These are phyloP conservation scores for Xylaria sp. DNA, from an alignment of 2,329 filamentous ascomycete genomes.

Conservation along the genomic window DNA sequence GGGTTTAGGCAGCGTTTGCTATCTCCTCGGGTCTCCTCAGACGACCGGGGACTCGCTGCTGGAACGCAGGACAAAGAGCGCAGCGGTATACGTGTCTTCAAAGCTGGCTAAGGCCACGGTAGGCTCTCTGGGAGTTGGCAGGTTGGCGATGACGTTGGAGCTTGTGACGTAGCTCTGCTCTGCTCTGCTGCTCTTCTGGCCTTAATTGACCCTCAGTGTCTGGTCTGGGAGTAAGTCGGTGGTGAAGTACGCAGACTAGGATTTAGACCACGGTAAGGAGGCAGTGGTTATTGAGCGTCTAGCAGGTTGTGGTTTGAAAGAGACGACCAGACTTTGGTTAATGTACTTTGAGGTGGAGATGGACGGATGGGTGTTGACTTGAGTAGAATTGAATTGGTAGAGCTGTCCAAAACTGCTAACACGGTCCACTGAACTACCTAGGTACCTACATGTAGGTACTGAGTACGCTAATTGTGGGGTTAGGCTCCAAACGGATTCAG, in stretches of 20 bases:
- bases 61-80: constrained; percentile 21
- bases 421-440: not conserved
- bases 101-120: constrained; percentile 31
- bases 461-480: constrained; percentile 4
- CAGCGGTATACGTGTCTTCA: constrained; percentile 41
- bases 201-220: not conserved
- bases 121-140: constrained; percentile 14
- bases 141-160: constrained; percentile 13
- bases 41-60: constrained; percentile 11
- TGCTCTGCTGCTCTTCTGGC: not conserved
- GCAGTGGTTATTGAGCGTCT: not conserved
- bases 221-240: not conserved
- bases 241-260: not conserved
- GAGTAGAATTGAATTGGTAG: not conserved
- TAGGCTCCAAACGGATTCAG: not conserved
- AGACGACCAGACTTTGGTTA: constrained; percentile 2
- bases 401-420: constrained; percentile 19
- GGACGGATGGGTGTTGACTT: not conserved
- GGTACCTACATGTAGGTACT: too few species aligned
- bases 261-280: not conserved
- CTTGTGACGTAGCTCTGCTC: constrained; percentile 10
- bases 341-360: constrained; percentile 21
- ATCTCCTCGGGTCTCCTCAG: not conserved
- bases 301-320: constrained; percentile 8
- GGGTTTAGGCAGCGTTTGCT: constrained; percentile 1